Evolutionary conservation across 2,329 filamentous ascomycete genomes (phyloP).

Genomic region (Microdochium paspali): DNA sequence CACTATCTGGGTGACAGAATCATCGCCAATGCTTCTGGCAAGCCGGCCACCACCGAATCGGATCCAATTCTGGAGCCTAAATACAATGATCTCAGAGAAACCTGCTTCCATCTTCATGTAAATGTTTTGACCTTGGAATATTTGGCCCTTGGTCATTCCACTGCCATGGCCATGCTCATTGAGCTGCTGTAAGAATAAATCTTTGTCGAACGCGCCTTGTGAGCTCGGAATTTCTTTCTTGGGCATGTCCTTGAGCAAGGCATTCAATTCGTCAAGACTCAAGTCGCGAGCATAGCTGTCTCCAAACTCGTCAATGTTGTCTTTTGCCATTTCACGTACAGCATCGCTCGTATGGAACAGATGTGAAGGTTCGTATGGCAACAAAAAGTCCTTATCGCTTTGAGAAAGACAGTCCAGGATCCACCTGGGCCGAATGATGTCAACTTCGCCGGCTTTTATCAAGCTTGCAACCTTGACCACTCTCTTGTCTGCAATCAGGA

Average conservation of each 20-base stretch:
- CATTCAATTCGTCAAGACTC: conserved; percentile 50
- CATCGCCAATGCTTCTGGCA: conserved; percentile 37
- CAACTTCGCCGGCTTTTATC: conserved; percentile 59
- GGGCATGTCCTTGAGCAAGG: conserved; percentile 39
- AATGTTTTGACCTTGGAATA: conserved; percentile 40
- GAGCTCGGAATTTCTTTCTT: conserved; percentile 28
- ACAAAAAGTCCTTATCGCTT: conserved; percentile 47
- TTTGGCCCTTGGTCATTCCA: conserved; percentile 35
- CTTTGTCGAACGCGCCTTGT: conserved; percentile 27
- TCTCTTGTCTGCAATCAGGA: conserved; percentile 72
- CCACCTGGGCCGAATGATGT: conserved; percentile 76
- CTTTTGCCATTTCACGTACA: conserved; percentile 41
- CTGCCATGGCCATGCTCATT: conserved; percentile 45
- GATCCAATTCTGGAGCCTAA: conserved; percentile 47
- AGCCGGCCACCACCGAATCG: conserved; percentile 61
- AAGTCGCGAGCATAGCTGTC: conserved; percentile 77
- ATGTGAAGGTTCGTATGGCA: conserved; percentile 54
- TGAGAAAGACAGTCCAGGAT: conserved; percentile 68
- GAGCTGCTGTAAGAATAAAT: conserved; percentile 42
- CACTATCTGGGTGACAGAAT: conserved; percentile 63
- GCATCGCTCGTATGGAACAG: conserved; percentile 60
- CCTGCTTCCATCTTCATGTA: conserved; percentile 24
- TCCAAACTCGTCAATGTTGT: conserved; percentile 64
- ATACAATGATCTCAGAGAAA: conserved; percentile 20
- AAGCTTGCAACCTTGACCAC: conserved; percentile 76